These are phyloP conservation scores for Penicillium hesseltinei DNA, from an alignment of 2,329 filamentous ascomycete species.

Conservation along the genomic window DNA sequence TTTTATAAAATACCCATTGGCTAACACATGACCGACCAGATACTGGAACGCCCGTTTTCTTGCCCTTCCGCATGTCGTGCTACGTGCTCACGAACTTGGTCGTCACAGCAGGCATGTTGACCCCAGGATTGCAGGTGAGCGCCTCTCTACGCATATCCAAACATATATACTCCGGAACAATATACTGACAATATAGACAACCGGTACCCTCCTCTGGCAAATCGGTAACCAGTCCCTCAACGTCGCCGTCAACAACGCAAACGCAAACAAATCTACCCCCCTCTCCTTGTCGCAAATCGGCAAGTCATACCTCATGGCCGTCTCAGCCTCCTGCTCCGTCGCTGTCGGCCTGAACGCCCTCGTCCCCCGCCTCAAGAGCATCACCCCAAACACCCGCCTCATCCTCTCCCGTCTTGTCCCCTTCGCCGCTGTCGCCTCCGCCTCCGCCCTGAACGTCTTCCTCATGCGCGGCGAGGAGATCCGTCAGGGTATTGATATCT, in stretches of 20 bases:
- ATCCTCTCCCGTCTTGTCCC: constrained; percentile 86
- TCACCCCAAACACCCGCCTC: constrained; percentile 71
- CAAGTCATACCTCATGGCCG: constrained; percentile 88
- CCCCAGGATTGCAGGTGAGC: constrained; percentile 72
- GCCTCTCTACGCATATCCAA: not conserved
- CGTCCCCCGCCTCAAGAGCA: constrained; percentile 75
- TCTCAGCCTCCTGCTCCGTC: constrained; percentile 89
- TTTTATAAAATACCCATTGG: not conserved
- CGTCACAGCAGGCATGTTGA: constrained; percentile 95
- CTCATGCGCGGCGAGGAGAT: constrained; percentile 98
- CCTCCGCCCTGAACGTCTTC: constrained; percentile 91
- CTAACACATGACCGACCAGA: constrained; percentile 53
- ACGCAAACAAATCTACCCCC: constrained; percentile 95
- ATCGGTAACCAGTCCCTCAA: constrained; percentile 96
- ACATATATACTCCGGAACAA: not conserved
- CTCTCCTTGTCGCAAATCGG: constrained; percentile 76
- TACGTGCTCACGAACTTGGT: constrained; percentile 92
- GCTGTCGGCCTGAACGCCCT: constrained; percentile 87
- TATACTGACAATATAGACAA: constrained; percentile 53
- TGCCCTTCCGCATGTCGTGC: constrained; percentile 96
- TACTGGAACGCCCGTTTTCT: constrained; percentile 84
- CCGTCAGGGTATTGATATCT: constrained; percentile 86
- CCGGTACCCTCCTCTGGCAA: constrained; percentile 90
- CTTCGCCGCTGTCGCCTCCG: constrained; percentile 90
- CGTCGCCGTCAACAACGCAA: constrained; percentile 95